Percentiles rank a stretch among this genome's conserved stretches.
phyloP scores from a whole-genome alignment of 192 early-diverging fungal species.

The Coemansia asiatica region DNA sequence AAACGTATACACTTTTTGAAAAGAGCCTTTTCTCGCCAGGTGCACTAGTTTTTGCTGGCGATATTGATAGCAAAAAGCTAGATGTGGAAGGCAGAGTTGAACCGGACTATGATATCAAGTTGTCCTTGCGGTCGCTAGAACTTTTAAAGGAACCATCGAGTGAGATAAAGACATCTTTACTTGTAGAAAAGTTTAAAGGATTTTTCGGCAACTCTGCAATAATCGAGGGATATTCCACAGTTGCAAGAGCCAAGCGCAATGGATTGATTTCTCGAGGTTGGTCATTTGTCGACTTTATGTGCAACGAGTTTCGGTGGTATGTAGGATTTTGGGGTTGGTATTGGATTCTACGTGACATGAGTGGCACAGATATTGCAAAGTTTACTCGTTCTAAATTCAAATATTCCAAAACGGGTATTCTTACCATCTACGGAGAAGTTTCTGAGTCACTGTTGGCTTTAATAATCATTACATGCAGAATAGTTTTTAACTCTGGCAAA shows the following conservation, averaged over 20 bases:
- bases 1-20: not conserved
- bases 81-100: not conserved
- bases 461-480: constrained; percentile 13
- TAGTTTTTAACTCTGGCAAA: constrained; percentile 13
- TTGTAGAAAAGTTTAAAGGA: not conserved
- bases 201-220: not conserved
- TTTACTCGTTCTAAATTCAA: not conserved
- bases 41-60: not conserved
- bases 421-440: constrained; percentile 8
- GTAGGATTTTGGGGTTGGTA: constrained; percentile 3
- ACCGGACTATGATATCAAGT: not conserved
- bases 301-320: constrained; percentile 21
- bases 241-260: constrained; percentile 8
- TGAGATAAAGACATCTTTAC: not conserved
- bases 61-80: not conserved
- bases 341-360: constrained; percentile 14
- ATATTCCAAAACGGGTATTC: constrained; percentile 5
- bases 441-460: constrained; percentile 14
- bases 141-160: not conserved
- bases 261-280: constrained; percentile 1
- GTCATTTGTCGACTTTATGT: constrained; percentile 28
- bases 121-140: not conserved
- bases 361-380: constrained; percentile 9
- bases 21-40: not conserved
- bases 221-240: constrained; percentile 9